Percentiles rank a stretch among this genome's conserved stretches.
Evolutionary conservation across 768 basidiomycete species (phyloP).

Genomic region (Pleurotus platypus): DNA sequence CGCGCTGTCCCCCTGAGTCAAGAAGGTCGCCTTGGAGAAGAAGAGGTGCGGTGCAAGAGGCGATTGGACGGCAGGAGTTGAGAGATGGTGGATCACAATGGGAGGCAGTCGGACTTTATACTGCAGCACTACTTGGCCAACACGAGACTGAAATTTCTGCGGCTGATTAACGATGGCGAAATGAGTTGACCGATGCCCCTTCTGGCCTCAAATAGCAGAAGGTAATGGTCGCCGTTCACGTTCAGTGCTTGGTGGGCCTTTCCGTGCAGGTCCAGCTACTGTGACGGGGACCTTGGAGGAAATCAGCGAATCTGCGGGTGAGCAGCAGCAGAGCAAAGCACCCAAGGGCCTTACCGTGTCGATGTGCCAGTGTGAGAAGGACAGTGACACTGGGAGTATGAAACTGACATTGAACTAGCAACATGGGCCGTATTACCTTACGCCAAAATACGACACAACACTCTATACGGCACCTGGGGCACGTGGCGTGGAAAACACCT

Average conservation of each 20-base stretch:
- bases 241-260: too few relatives aligned
- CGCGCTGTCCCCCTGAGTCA: conserved; percentile 3
- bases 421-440: conserved; percentile 5
- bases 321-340: not conserved
- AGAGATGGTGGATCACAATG: conserved; percentile 8
- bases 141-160: conserved; percentile 8
- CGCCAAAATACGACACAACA: conserved; percentile 4
- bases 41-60: conserved; percentile 2
- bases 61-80: conserved; percentile 4
- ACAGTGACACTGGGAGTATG: not conserved
- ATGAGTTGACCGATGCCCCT: conserved; percentile 4
- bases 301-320: not conserved
- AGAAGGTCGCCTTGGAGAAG: not conserved
- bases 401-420: conserved; percentile 4
- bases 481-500: not conserved
- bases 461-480: not conserved
- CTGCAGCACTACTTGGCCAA: conserved; percentile 4
- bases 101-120: conserved; percentile 9
- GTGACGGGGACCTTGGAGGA: not conserved
- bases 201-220: not conserved
- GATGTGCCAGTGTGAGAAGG: conserved; percentile 1
- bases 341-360: not conserved
- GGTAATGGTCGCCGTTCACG: too few relatives aligned
- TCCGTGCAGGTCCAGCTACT: not conserved
- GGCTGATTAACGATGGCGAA: conserved; percentile 8